Percentiles rank a stretch among this genome's conserved stretches.
Conservation (phyloP, 2,329 filamentous ascomycete species). For the Pseudogymnoascus sp. region DNA sequence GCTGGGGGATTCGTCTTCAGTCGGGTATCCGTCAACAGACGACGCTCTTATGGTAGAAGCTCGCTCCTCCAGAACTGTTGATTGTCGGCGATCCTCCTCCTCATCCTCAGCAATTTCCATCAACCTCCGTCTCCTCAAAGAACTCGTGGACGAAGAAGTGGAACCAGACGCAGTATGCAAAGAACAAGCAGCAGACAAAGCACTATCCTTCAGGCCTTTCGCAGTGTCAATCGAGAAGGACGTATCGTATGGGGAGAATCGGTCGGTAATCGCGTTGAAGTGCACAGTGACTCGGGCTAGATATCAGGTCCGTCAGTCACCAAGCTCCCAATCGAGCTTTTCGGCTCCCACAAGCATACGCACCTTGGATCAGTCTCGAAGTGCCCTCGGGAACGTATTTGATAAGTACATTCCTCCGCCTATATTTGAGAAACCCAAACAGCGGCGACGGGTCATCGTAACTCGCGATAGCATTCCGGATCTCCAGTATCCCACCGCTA, state of each 20-base stretch:
- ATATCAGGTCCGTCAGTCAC: conserved; percentile 17
- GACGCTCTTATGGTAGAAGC: conserved; percentile 23
- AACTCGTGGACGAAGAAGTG: conserved; percentile 75
- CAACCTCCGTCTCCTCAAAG: conserved; percentile 65
- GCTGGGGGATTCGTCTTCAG: neutral
- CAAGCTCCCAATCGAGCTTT: conserved; percentile 11
- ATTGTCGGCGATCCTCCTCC: conserved; percentile 65
- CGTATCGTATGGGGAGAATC: conserved; percentile 79
- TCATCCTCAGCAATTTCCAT: conserved; percentile 93
- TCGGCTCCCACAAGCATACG: conserved; percentile 24
- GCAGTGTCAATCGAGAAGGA: conserved; percentile 67
- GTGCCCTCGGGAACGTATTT: conserved; percentile 89
- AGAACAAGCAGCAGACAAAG: conserved; percentile 80
- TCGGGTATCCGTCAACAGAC: conserved; percentile 9
- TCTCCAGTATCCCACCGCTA: conserved; percentile 73
- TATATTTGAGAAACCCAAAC: conserved; percentile 85
- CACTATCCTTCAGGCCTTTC: conserved; percentile 77
- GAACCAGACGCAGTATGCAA: conserved; percentile 82
- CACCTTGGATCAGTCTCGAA: conserved; percentile 87
- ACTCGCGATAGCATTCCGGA: conserved; percentile 65
- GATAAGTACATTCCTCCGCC: conserved; percentile 80
- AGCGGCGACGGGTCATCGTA: conserved; percentile 82
- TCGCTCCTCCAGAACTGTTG: conserved; percentile 40
- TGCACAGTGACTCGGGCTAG: conserved; percentile 77
- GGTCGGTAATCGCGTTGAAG: conserved; percentile 58